phyloP scores from a whole-genome alignment of 2,329 filamentous ascomycete genomes.

The Karstenula rhodostoma region DNA sequence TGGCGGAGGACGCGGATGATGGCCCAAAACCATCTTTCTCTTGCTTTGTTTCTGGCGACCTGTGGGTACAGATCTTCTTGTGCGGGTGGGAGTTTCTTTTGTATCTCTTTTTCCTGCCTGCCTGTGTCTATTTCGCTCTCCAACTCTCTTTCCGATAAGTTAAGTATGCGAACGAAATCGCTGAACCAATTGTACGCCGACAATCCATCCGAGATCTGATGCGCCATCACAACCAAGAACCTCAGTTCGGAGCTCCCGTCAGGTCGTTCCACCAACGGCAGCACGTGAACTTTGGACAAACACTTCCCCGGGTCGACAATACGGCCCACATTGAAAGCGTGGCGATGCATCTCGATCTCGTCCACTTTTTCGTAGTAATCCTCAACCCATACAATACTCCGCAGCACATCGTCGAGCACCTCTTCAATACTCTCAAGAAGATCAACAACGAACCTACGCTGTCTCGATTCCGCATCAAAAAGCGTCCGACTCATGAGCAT shows the following conservation, averaged over 20 bases:
- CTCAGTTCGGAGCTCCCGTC: slow-evolving; percentile 41
- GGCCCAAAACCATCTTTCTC: slow-evolving; percentile 58
- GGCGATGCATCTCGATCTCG: slow-evolving; percentile 49
- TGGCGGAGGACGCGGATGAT: slow-evolving; percentile 55
- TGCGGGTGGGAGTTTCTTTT: slow-evolving; percentile 49
- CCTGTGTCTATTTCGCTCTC: slow-evolving; percentile 17
- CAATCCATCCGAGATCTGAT: slow-evolving; percentile 57
- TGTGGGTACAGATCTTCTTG: slow-evolving; percentile 58
- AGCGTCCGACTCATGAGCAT: slow-evolving; percentile 47
- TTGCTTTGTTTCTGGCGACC: slow-evolving; percentile 47
- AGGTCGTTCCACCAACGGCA: slow-evolving; percentile 37
- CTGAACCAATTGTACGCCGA: slow-evolving; percentile 53
- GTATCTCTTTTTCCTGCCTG: slow-evolving; percentile 26
- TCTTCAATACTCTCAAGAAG: slow-evolving; percentile 36
- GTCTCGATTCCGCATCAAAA: slow-evolving; percentile 23
- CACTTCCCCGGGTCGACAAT: slow-evolving; percentile 49
- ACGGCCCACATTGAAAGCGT: slow-evolving; percentile 52
- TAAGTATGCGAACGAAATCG: slow-evolving; percentile 47
- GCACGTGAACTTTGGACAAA: slow-evolving; percentile 52
- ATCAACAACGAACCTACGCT: slow-evolving; percentile 46
- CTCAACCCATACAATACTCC: slow-evolving; percentile 49
- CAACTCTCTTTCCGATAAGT: slow-evolving; percentile 19
- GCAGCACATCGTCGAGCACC: slow-evolving; percentile 40
- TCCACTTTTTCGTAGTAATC: slow-evolving; percentile 48
- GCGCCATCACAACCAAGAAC: slow-evolving; percentile 52